Evolutionary conservation across 768 basidiomycete genomes (phyloP).

Genomic region (Myochromella boudieri): DNA sequence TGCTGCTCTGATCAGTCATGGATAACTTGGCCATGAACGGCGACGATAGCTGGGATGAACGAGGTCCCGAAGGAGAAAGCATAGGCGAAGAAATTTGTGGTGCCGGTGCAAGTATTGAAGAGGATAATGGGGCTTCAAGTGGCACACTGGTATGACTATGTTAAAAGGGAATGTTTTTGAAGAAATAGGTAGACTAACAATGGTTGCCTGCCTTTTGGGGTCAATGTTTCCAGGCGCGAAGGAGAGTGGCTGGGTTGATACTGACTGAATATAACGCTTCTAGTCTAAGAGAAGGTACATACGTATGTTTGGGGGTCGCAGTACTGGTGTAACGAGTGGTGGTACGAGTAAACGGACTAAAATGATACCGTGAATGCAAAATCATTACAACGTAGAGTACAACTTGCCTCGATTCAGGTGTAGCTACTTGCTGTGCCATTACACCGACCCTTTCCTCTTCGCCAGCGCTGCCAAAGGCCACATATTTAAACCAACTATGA

Average conservation of each 20-base stretch:
- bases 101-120: conserved; percentile 21
- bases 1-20: conserved; percentile 24
- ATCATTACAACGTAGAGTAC: background rate
- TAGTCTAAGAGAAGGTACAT: conserved; percentile 12
- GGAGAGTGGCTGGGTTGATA: conserved; percentile 6
- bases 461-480: conserved; percentile 18
- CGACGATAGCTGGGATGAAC: conserved; percentile 40
- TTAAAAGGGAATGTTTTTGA: conserved; percentile 11
- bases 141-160: too few relatives aligned
- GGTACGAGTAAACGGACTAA: conserved; percentile 21
- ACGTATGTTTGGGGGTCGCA: conserved; percentile 33
- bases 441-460: conserved; percentile 20
- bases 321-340: conserved; percentile 22
- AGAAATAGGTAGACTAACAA: conserved; percentile 16
- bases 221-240: conserved; percentile 20
- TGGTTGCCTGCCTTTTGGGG: conserved; percentile 23
- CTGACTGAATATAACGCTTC: conserved; percentile 5
- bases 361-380: conserved; percentile 1
- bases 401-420: conserved; percentile 47
- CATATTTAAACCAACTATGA: too few relatives aligned
- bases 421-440: conserved; percentile 37
- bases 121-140: conserved; percentile 15
- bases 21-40: conserved; percentile 44
- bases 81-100: conserved; percentile 29
- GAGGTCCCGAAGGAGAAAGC: conserved; percentile 25